phyloP scores from a whole-genome alignment of 1,284 basidiomycete genomes.

The Amylostereum chailletii region DNA sequence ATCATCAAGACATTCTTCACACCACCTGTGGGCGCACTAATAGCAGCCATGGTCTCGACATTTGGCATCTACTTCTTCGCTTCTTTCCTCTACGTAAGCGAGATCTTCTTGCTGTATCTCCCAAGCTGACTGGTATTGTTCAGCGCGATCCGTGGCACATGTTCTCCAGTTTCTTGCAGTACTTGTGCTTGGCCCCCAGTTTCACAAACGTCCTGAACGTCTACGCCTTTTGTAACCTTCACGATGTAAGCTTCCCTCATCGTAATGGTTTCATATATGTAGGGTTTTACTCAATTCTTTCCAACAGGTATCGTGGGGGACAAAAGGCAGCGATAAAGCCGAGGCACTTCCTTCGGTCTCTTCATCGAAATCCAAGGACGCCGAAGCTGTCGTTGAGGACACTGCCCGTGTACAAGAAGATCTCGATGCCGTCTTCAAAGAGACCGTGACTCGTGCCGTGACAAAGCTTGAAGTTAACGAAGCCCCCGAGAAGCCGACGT shows the following conservation, averaged over 20 bases:
- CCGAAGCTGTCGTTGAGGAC: slow-evolving; percentile 79
- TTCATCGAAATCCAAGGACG: slow-evolving; percentile 73
- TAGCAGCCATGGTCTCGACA: slow-evolving; percentile 85
- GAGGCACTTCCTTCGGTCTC: slow-evolving; percentile 90
- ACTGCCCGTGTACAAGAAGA: slow-evolving; percentile 76
- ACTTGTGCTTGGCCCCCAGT: slow-evolving; percentile 81
- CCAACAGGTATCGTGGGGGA: slow-evolving; percentile 79
- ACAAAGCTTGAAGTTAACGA: slow-evolving; percentile 72
- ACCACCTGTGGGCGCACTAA: slow-evolving; percentile 74
- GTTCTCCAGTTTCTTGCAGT: slow-evolving; percentile 94
- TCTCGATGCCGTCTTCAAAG: slow-evolving; percentile 89
- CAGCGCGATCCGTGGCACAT: slow-evolving; percentile 97
- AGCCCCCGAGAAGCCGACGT: slow-evolving; percentile 70
- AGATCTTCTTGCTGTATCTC: neutral
- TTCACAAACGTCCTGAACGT: slow-evolving; percentile 95
- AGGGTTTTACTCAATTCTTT: slow-evolving; percentile 8
- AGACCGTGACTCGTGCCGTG: slow-evolving; percentile 88
- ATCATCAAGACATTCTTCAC: slow-evolving; percentile 54
- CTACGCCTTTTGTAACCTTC: slow-evolving; percentile 93
- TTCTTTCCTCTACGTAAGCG: slow-evolving; percentile 83
- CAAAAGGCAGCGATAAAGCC: slow-evolving; percentile 93
- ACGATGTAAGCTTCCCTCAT: slow-evolving; percentile 50
- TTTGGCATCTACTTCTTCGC: slow-evolving; percentile 81
- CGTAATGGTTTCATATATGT: neutral
- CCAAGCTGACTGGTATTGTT: slow-evolving; percentile 5